Base-by-base conservation (phyloP, 176 grass and related monocot species). In the Secale cereale region DNA sequence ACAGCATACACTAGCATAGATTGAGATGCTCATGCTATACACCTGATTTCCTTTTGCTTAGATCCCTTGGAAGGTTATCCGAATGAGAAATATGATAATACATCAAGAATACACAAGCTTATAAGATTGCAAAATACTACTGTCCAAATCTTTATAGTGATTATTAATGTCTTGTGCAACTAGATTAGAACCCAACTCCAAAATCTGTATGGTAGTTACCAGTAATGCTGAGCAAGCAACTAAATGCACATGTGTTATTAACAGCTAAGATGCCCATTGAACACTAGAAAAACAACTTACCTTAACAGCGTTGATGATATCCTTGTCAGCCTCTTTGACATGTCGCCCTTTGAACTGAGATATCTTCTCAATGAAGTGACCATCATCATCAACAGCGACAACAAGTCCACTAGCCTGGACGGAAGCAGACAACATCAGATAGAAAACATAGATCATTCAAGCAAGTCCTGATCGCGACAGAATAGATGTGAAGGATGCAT, bases 291-390 rank as follows among this genome's bases (percentile, higher is more conserved):
- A 81, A 80, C 28, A 62, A 82, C 97, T 94, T 92, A 77, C 97
- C 90, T 92, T 96, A 77, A 96, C 74, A 89, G 78, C 82, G 50
- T 39, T 96, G 73, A 99, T 64, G 46, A 99, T 99, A 89, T 99
- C 93, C 79, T 96, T 99, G 77, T 99, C 97, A 6, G 90, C 91
- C 50, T 94, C 97, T 86, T 99, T 99, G n/a, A 96, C 97, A 87
- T 94, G 85, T 66, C 71, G 79, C n/a, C 93, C 91, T 72, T 85
- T 71, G 72, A 99, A 99, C 50, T 96, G 88, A 82, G 83, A 77
- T 74, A 99, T 83, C 67, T 94, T 95, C 81, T 94, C 91, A 50
- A 78, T 96, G 46, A 99, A 96, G 28, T 94, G 82, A 57, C 97
- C 97, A 59, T 99, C 93, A 22, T 87, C 91, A 96, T 99, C 97